Conservation (phyloP, 768 basidiomycete genomes). For the Dacryopinax spathularia region DNA sequence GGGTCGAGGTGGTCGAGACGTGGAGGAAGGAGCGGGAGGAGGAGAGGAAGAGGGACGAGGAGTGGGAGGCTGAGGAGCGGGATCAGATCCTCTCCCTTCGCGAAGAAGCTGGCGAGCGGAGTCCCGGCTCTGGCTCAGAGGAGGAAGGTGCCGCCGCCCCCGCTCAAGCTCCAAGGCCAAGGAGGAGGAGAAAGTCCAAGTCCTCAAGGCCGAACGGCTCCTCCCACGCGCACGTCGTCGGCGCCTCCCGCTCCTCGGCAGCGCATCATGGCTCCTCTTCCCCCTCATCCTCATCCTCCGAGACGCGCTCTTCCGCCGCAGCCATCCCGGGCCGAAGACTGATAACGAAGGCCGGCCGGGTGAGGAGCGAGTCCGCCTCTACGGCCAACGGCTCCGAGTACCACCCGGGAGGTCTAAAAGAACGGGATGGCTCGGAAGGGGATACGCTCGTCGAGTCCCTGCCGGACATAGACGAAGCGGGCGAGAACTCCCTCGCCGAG, state of each 20-base stretch:
- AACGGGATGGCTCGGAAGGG: background rate
- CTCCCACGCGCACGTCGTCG: background rate
- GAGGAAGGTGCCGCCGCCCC: background rate
- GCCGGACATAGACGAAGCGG: background rate
- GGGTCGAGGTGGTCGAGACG: background rate
- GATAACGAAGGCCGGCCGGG: background rate
- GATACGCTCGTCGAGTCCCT: background rate
- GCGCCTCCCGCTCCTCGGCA: background rate
- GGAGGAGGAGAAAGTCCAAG: background rate
- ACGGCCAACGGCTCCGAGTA: background rate
- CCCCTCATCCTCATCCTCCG: background rate
- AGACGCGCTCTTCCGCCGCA: too few relatives aligned
- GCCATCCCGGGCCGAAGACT: background rate
- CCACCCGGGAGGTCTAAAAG: background rate
- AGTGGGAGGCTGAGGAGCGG: background rate
- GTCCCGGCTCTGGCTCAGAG: background rate
- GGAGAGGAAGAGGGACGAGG: background rate
- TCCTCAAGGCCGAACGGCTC: background rate
- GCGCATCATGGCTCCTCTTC: background rate
- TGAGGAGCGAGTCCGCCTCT: background rate
- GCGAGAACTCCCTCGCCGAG: background rate
- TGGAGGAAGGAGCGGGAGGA: background rate
- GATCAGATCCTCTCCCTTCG: background rate
- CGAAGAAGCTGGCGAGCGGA: background rate
- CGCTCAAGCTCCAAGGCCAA: background rate